Evolutionary conservation across 768 basidiomycete genomes (phyloP), one percentile per base, ranked within the genome.

Genomic region (Nidula microcarpa): DNA sequence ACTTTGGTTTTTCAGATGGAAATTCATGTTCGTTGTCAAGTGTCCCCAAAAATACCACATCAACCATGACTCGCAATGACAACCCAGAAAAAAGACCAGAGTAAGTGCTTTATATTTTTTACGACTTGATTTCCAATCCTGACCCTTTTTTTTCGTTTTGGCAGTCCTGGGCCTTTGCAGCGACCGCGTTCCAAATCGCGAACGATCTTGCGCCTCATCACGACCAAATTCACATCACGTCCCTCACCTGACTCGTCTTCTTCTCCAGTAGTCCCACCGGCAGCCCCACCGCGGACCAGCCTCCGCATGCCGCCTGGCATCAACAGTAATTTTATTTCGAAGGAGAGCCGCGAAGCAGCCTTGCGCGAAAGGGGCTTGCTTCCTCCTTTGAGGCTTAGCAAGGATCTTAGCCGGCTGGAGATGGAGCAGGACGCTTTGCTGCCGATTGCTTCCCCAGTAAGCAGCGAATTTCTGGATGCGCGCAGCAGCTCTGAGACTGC

Each of bases 361-460:
- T 73, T 86, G 17, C 77, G 84, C 10, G 83, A 77, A 57, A 77
- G 83, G 33, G 84, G 85, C 0, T 69, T 87, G 37, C 68, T 80
- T 2, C 83, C 85, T 18, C 75, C 78, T 7, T 66, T 76, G 30
- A 60, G 62, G 14, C 65, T 73, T 5, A 74, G 70, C 43, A 78
- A 66, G 57, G 74, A 66, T 64, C 73, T 75, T 49, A 78, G 65
- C 65, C 68, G 61, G 23, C 71, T 65, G 62, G 78, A 74, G 57
- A 69, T 50, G 44, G 65, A 73, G 54, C 68, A 63, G 43, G 71
- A 74, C 63, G 62, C 35, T 6, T 62, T 62, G 1, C 70, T 79
- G 7, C 74, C 74, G 5, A 59, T 74, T n/a, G 57, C 75, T 14
- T 43, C 43, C 17, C 46, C 62, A 4, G 47, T 54, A 4, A 57